These are phyloP conservation scores for Chlamydomonas sphaeroides DNA, from an alignment of 139 green algal species.

Conservation along the genomic window DNA sequence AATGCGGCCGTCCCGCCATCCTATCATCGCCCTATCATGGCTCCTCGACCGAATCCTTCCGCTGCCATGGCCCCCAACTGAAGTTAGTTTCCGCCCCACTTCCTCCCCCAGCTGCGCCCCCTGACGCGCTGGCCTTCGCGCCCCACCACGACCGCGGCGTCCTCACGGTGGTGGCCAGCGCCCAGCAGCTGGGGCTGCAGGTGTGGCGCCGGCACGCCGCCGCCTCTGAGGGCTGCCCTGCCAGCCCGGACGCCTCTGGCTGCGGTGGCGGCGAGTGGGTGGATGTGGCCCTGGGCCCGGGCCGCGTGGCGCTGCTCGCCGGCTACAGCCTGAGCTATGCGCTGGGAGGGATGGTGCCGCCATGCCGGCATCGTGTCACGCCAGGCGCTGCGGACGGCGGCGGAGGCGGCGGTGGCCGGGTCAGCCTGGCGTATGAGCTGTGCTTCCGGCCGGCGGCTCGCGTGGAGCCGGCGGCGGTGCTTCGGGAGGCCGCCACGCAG, in stretches of 20 bases:
- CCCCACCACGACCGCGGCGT: constrained; percentile 5
- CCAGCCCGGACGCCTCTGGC: neutral
- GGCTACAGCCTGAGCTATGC: neutral
- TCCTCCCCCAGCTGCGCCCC: too few species aligned
- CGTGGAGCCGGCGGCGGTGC: too few species aligned
- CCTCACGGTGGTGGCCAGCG: constrained; percentile 11
- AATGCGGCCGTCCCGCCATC: too few species aligned
- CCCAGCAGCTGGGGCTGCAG: neutral
- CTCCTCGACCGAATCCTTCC: too few species aligned
- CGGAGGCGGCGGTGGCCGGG: neutral
- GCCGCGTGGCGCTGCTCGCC: neutral
- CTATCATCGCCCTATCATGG: too few species aligned
- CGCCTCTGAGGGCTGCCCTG: neutral
- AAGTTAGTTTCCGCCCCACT: too few species aligned
- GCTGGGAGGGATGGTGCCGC: too few species aligned
- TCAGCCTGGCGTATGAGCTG: neutral
- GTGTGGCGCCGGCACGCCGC: neutral
- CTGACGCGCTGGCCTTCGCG: neutral
- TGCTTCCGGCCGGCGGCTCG: neutral
- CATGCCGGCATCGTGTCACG: too few species aligned
- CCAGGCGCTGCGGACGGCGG: too few species aligned
- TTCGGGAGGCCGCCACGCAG: too few species aligned
- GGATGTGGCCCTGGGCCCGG: neutral
- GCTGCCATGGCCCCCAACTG: too few species aligned
- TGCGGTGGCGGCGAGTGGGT: neutral